Percentiles rank a stretch among this genome's conserved stretches.
phyloP scores from a whole-genome alignment of 768 basidiomycete genomes.

The Mrakia frigida region DNA sequence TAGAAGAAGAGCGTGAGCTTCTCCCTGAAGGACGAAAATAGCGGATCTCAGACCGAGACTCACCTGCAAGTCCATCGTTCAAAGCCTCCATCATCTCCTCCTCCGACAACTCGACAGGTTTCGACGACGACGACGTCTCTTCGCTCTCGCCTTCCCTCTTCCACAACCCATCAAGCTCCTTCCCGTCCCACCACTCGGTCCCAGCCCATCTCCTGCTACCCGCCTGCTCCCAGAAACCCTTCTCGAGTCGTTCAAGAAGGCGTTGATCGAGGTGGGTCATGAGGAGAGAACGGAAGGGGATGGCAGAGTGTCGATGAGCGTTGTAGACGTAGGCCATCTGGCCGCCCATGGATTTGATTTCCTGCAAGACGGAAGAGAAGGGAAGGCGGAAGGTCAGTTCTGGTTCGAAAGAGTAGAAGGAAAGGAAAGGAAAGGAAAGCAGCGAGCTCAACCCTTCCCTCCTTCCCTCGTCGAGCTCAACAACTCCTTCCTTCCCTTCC shows the following conservation, averaged over 20 bases:
- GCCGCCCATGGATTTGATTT: slow-evolving; percentile 79
- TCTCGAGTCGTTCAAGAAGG: slow-evolving; percentile 61
- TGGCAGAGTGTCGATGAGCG: slow-evolving; percentile 66
- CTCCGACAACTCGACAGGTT: neutral
- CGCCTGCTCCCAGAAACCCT: slow-evolving; percentile 48
- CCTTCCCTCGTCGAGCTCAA: neutral
- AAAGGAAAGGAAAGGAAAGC: neutral
- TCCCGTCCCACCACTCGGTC: slow-evolving; percentile 71
- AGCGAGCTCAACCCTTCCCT: neutral
- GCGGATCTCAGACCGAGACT: too few species aligned
- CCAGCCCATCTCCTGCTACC: slow-evolving; percentile 69
- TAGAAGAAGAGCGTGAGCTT: too few species aligned
- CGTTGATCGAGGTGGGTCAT: slow-evolving; percentile 76
- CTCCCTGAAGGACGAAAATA: too few species aligned
- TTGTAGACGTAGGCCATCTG: slow-evolving; percentile 91
- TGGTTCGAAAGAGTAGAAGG: too few species aligned
- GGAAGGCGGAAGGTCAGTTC: neutral
- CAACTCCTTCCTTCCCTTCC: neutral
- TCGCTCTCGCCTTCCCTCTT: neutral
- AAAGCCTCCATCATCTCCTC: neutral
- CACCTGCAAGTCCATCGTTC: neutral
- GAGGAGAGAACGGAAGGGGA: slow-evolving; percentile 65
- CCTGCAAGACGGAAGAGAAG: slow-evolving; percentile 52
- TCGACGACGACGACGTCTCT: neutral
- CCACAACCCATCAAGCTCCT: slow-evolving; percentile 47